Base-by-base conservation (phyloP, 768 basidiomycete genomes). In the Trametes sanguinea region DNA sequence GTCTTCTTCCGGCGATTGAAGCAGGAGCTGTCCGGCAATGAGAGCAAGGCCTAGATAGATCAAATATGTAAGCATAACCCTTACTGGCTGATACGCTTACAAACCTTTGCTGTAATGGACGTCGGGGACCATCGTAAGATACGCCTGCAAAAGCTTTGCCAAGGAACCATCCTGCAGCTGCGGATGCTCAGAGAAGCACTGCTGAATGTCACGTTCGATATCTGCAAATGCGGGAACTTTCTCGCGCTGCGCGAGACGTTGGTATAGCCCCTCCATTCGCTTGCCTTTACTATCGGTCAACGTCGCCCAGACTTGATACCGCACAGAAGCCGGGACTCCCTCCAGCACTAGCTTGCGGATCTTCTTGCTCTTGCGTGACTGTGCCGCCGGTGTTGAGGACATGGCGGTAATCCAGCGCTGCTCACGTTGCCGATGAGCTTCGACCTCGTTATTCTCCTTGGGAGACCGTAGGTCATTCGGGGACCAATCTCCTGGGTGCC, bases 71-170 rank as follows among this genome's bases (percentile, higher is more conserved):
- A 7, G 22, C 11, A 13, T 57, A 16, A 52, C 35, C 32, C 3
- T 1, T 6, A 27, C 1, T 50, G 30, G 7, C 42, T 14, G 1
- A 22, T 22, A 22, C 22, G 22, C 22, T 22, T 4, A 74, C 74
- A 39, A 62, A 90, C 91, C 90, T 43, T 74, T 77, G 13, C 75
- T 76, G 68, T 94, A 94, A 52, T 80, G 82, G 17, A 92, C 79
- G 69, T 94, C 92, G 0, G 92, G 92, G 0, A 94, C 92, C 92
- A 94, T 93, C 16, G 81, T 83, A 46, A 94, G 72, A 73, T 92
- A 94, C 10, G 90, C 90, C 64, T 90, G 87, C 51, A 80, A 66
- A 22, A 76, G 67, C 6, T 83, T 81, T 27, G 83, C 73, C 8
- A 92, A 73, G 45, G 83, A 78, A 29, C 81, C 80, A 39, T 79